A percentile compares a stretch with the other conserved stretches of the same genome.
Conservation (phyloP, 352 stramenopile genomes). For the Halophytophthora batemanensis region DNA sequence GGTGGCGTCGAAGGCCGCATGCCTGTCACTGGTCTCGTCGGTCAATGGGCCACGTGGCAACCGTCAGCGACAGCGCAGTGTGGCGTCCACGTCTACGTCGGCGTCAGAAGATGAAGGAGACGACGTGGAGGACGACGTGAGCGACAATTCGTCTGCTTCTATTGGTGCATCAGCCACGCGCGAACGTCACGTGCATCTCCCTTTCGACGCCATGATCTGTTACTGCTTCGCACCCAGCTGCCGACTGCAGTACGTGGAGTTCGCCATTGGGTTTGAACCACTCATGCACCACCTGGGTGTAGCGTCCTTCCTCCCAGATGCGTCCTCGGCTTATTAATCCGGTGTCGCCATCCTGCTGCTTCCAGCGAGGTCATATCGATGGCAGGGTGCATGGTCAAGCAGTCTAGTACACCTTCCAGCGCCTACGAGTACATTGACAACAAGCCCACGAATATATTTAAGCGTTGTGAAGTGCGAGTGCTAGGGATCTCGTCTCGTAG, state of each 20-base stretch:
- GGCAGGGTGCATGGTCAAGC: too few relatives aligned
- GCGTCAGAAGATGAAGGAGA: constrained; percentile 12
- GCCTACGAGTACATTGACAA: constrained; percentile 1
- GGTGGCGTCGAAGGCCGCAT: constrained; percentile 52
- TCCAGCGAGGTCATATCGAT: background rate
- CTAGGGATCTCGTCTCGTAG: background rate
- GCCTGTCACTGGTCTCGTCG: constrained; percentile 36
- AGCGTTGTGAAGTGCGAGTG: too few relatives aligned
- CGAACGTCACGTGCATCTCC: constrained; percentile 74
- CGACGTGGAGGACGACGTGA: constrained; percentile 13
- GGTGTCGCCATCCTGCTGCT: background rate
- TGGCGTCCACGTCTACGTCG: constrained; percentile 11
- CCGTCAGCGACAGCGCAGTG: constrained; percentile 18
- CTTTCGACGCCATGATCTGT: constrained; percentile 80
- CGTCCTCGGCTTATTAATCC: constrained; percentile 8
- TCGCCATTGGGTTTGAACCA: constrained; percentile 82
- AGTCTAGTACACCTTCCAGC: background rate
- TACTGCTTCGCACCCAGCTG: constrained; percentile 65
- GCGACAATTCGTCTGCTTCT: constrained; percentile 2
- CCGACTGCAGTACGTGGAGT: constrained; percentile 80
- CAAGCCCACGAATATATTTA: background rate
- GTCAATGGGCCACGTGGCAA: constrained; percentile 5
- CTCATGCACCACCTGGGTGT: constrained; percentile 76
- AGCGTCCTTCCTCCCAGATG: constrained; percentile 44
- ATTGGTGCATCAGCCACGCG: constrained; percentile 4